Conservation (phyloP, 305 asterid species). For the Fraxinus paxiana region DNA sequence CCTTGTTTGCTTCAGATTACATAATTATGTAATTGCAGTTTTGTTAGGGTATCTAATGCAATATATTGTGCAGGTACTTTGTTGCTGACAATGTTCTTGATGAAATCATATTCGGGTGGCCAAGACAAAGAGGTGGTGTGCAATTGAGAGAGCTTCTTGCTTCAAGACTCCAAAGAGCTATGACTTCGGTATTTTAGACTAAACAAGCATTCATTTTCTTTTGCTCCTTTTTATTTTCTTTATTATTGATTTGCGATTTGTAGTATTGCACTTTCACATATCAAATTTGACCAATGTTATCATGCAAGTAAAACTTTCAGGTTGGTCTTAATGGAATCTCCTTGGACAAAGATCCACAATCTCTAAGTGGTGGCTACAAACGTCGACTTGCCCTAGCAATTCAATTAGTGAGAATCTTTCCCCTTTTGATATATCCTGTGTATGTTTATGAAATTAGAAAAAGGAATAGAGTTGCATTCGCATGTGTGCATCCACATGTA, state of each 20-base stretch:
- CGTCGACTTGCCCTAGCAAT: conserved; percentile 95
- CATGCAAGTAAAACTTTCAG: conserved; percentile 38
- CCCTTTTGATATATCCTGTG: conserved; percentile 6
- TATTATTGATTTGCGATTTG: background rate
- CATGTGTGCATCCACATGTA: background rate
- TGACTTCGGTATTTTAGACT: conserved; percentile 59
- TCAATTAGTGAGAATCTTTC: conserved; percentile 63
- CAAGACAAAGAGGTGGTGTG: conserved; percentile 73
- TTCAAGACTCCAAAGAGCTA: conserved; percentile 74
- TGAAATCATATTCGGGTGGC: conserved; percentile 93
- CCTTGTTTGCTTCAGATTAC: background rate
- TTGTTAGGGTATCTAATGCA: conserved; percentile 29
- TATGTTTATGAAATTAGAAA: conserved; percentile 15
- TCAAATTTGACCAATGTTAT: conserved; percentile 16
- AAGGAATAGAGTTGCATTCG: conserved; percentile 8
- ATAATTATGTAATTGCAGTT: conserved; percentile 25
- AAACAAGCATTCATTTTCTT: background rate
- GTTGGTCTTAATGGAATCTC: conserved; percentile 89
- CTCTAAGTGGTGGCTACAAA: conserved; percentile 93
- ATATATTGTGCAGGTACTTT: conserved; percentile 54
- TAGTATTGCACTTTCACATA: background rate
- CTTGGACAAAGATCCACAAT: conserved; percentile 85
- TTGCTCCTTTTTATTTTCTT: background rate
- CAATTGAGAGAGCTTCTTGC: conserved; percentile 77
- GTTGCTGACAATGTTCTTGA: conserved; percentile 85